These are phyloP conservation scores for Microbotryum silenes-acaulis DNA, from an alignment of 1,284 basidiomycete species.

Conservation along the genomic window DNA sequence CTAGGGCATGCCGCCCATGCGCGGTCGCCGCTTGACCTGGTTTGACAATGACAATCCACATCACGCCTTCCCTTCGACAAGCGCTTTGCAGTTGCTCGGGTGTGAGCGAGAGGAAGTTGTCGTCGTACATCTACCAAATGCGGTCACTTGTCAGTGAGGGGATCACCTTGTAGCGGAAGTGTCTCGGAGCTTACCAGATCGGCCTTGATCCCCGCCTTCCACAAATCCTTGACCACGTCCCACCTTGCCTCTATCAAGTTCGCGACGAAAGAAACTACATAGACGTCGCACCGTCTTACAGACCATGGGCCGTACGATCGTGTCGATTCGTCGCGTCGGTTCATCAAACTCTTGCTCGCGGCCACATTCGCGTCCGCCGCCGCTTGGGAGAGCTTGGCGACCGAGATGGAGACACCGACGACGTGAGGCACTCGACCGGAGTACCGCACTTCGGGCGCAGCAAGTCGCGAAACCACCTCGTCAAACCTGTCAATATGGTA, in stretches of 20 bases:
- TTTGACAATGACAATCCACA: conserved; percentile 37
- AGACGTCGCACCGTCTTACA: conserved; percentile 50
- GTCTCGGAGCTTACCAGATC: conserved; percentile 44
- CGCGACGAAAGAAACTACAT: conserved; percentile 46
- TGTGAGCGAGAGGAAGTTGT: conserved; percentile 29
- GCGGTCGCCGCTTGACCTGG: conserved; percentile 10
- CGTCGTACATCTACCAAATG: conserved; percentile 28
- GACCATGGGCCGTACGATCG: conserved; percentile 46
- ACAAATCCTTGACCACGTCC: conserved; percentile 48
- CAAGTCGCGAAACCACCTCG: conserved; percentile 47
- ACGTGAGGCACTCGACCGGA: conserved; percentile 41
- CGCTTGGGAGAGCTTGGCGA: conserved; percentile 47
- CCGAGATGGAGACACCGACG: conserved; percentile 49
- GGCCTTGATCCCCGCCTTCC: conserved; percentile 49
- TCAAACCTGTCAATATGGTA: conserved; percentile 43
- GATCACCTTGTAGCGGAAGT: neutral
- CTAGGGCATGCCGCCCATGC: conserved; percentile 1
- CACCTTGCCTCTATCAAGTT: conserved; percentile 46
- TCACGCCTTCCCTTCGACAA: conserved; percentile 32
- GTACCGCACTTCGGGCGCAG: conserved; percentile 38
- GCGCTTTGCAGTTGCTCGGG: conserved; percentile 33
- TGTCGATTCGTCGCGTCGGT: conserved; percentile 39
- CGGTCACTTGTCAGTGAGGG: neutral
- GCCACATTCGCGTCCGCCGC: conserved; percentile 44
- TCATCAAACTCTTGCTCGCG: conserved; percentile 39